Evolutionary conservation across 139 green algal species (phyloP).

Genomic region (Tetraselmis chui): DNA sequence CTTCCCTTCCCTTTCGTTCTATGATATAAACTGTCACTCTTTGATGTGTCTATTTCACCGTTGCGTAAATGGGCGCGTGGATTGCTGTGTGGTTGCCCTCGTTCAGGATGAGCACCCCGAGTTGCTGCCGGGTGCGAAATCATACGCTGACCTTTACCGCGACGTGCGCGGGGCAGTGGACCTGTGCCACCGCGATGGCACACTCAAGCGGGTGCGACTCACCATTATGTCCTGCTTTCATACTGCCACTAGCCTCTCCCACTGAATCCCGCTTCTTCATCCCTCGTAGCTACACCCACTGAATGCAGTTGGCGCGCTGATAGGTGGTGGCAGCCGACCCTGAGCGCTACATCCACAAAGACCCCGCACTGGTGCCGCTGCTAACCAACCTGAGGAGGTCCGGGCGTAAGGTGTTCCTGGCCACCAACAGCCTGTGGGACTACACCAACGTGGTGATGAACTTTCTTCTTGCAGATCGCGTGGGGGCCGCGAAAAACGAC

Average conservation of each 20-base stretch:
- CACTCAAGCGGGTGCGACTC: constrained; percentile 71
- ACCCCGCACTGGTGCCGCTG: constrained; percentile 54
- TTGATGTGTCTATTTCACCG: no score
- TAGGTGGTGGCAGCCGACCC: constrained; percentile 79
- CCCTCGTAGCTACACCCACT: no score
- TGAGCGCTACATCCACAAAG: constrained; percentile 81
- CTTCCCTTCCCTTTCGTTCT: no score
- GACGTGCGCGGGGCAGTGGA: constrained; percentile 92
- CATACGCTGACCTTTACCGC: constrained; percentile 48
- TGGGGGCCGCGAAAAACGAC: constrained; percentile 30
- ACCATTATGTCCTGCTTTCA: no score
- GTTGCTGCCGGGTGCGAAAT: constrained; percentile 36
- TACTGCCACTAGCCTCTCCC: no score
- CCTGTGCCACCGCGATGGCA: constrained; percentile 92
- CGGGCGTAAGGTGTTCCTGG: constrained; percentile 81
- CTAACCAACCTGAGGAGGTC: constrained; percentile 58
- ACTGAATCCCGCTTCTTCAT: no score
- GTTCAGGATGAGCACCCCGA: constrained; percentile 30
- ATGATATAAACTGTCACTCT: no score
- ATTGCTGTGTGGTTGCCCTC: background rate
- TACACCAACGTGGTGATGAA: constrained; percentile 99
- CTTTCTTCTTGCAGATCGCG: constrained; percentile 56
- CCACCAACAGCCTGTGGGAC: constrained; percentile 95
- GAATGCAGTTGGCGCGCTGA: no score
- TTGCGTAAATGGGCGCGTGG: no score